Evolutionary conservation across 306 rosid species (phyloP).

Genomic region (Ormosia semicastrata): DNA sequence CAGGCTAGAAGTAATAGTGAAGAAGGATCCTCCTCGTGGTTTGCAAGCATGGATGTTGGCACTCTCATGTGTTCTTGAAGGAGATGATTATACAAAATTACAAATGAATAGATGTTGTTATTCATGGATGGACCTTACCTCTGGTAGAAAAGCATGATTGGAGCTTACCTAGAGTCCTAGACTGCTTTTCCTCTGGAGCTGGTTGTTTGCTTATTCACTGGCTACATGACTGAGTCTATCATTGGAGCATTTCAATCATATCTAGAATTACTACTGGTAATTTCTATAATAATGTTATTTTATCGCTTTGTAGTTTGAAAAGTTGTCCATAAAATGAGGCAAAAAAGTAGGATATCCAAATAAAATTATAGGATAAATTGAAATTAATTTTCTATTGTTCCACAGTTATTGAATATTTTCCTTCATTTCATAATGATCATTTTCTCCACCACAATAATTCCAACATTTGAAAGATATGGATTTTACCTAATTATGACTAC

Average conservation of each 20-base stretch:
- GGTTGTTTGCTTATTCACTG: conserved; percentile 1
- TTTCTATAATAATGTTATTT: conserved; percentile 1
- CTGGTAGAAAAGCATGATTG: not conserved
- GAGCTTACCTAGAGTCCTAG: not conserved
- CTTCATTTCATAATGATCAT: conserved; percentile 6
- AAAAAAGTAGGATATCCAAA: not conserved
- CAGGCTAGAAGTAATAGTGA: conserved; percentile 56
- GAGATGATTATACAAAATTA: conserved; percentile 8
- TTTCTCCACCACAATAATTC: not conserved
- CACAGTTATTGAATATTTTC: not conserved
- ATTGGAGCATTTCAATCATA: conserved; percentile 19
- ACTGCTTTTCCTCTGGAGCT: conserved; percentile 1
- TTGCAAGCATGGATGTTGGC: conserved; percentile 62
- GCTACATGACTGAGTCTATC: not conserved
- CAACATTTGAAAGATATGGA: not conserved
- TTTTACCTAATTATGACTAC: not conserved
- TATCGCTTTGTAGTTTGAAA: not conserved
- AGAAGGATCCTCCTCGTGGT: conserved; percentile 50
- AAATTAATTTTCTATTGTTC: conserved; percentile 8
- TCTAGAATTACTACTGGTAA: conserved; percentile 20
- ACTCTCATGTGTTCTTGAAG: conserved; percentile 48
- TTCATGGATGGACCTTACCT: conserved; percentile 7
- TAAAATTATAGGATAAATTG: not conserved
- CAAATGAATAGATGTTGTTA: conserved; percentile 27
- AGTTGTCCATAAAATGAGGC: not conserved